phyloP scores from a whole-genome alignment of 305 asterid species.

The Caryopteris hybrid region DNA sequence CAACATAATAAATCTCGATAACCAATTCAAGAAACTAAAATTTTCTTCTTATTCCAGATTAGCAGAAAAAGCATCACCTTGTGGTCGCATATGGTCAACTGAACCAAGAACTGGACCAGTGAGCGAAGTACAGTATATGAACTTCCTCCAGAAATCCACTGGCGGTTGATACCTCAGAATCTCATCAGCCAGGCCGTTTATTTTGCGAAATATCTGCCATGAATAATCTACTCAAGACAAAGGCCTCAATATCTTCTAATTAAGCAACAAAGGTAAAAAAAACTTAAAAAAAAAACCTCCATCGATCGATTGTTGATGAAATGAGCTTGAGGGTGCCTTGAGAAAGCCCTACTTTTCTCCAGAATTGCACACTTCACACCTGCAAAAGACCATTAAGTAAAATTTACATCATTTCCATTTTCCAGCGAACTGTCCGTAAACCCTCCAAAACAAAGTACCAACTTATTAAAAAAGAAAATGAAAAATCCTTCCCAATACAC shows the following conservation, averaged over 20 bases:
- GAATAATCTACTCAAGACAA: conserved; percentile 37
- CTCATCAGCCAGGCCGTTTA: conserved; percentile 81
- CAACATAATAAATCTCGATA: not conserved
- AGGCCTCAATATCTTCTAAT: conserved; percentile 13
- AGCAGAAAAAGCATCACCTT: conserved; percentile 41
- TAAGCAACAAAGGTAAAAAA: not conserved
- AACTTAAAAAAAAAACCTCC: conserved; percentile 73
- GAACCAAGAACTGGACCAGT: conserved; percentile 78
- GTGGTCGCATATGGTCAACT: conserved; percentile 84
- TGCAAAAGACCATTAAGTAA: conserved; percentile 20
- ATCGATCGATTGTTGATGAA: conserved; percentile 85
- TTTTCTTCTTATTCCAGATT: not conserved
- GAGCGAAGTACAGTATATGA: conserved; percentile 78
- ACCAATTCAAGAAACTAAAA: not conserved
- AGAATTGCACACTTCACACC: conserved; percentile 78
- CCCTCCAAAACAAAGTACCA: not conserved
- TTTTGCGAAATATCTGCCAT: conserved; percentile 70
- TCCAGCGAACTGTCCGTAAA: not conserved
- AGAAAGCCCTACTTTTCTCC: conserved; percentile 65
- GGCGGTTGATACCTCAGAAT: conserved; percentile 78
- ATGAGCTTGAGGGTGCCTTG: conserved; percentile 94
- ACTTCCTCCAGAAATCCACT: conserved; percentile 93
- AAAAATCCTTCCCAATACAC: too few relatives aligned
- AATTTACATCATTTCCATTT: not conserved
- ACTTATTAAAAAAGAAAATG: too few relatives aligned